These are phyloP conservation scores for Hanseniaspora pseudoguilliermondii DNA, from an alignment of 805 yeast species.

Conservation along the genomic window DNA sequence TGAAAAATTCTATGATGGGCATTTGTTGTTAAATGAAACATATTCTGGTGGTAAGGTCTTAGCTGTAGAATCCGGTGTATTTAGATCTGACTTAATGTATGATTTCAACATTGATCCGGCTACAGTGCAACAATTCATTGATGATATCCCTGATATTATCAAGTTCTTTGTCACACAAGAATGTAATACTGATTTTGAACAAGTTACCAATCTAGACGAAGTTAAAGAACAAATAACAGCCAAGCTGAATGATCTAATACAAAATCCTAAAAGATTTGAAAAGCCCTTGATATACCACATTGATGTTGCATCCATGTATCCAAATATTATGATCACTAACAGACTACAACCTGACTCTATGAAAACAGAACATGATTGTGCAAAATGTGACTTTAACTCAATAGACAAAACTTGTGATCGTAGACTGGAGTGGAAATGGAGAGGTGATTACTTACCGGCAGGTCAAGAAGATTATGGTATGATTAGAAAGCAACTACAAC, in stretches of 20 bases:
- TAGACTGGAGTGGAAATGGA: conserved; percentile 90
- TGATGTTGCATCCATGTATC: conserved; percentile 99
- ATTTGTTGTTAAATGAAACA: conserved; percentile 84
- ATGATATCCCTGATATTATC: conserved; percentile 62
- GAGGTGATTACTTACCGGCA: conserved; percentile 92
- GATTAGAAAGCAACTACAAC: conserved; percentile 72
- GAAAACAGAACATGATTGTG: conserved; percentile 90
- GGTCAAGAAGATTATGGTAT: conserved; percentile 80
- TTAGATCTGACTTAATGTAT: conserved; percentile 70
- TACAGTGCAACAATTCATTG: conserved; percentile 67
- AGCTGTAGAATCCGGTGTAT: conserved; percentile 94
- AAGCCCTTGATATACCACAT: conserved; percentile 87
- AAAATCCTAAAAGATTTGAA: conserved; percentile 55
- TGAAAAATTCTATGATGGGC: conserved; percentile 93
- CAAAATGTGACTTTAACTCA: conserved; percentile 90
- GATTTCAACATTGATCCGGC: conserved; percentile 69
- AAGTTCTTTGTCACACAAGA: conserved; percentile 77
- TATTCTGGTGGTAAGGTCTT: conserved; percentile 99
- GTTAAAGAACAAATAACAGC: conserved; percentile 45
- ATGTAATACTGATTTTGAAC: conserved; percentile 55
- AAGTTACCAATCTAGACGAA: conserved; percentile 70
- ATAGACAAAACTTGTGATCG: conserved; percentile 93
- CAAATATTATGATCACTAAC: conserved; percentile 95
- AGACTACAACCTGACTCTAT: conserved; percentile 96
- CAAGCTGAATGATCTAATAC: conserved; percentile 45